phyloP scores from a whole-genome alignment of 2,329 filamentous ascomycete species.

The Aspergillus sp. region DNA sequence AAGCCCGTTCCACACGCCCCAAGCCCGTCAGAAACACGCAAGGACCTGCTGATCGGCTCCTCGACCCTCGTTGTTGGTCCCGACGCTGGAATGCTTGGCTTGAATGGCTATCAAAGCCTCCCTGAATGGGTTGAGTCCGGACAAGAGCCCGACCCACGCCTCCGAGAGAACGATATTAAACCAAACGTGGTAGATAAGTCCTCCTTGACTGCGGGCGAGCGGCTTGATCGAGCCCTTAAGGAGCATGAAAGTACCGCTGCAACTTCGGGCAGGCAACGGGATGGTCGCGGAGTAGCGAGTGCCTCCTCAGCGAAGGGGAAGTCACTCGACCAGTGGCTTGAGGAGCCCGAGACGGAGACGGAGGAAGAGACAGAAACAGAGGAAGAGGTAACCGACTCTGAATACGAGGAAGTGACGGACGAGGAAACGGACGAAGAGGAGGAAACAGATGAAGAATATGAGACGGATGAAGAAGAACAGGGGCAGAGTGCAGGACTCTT shows the following conservation, averaged over 20 bases:
- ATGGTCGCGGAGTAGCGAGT: conserved; percentile 21
- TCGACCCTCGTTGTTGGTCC: conserved; percentile 81
- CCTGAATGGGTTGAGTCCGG: conserved; percentile 84
- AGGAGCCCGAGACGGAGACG: conserved; percentile 58
- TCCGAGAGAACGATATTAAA: conserved; percentile 64
- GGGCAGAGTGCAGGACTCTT: conserved; percentile 27
- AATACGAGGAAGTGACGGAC: conserved; percentile 52
- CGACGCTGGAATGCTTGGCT: conserved; percentile 69
- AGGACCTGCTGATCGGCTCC: conserved; percentile 76
- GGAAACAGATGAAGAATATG: conserved; percentile 45
- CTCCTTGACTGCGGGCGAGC: conserved; percentile 44
- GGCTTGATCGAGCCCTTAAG: conserved; percentile 46
- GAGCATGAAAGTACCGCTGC: conserved; percentile 40
- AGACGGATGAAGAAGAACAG: conserved; percentile 48
- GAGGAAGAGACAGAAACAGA: conserved; percentile 54
- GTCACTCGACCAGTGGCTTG: conserved; percentile 90
- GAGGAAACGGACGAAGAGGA: conserved; percentile 50
- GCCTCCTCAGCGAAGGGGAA: conserved; percentile 59
- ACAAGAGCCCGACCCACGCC: conserved; percentile 71
- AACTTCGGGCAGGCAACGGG: conserved; percentile 19
- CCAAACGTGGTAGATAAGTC: conserved; percentile 32
- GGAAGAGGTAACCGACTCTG: conserved; percentile 55
- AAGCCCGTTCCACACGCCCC: conserved; percentile 91
- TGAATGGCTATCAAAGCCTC: conserved; percentile 75
- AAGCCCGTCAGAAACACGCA: conserved; percentile 81